A percentile compares a stretch with the other conserved stretches of the same genome.
These are phyloP conservation scores for Heliosperma pusillum DNA, from an alignment of 148 eudicot species.

Conservation along the genomic window DNA sequence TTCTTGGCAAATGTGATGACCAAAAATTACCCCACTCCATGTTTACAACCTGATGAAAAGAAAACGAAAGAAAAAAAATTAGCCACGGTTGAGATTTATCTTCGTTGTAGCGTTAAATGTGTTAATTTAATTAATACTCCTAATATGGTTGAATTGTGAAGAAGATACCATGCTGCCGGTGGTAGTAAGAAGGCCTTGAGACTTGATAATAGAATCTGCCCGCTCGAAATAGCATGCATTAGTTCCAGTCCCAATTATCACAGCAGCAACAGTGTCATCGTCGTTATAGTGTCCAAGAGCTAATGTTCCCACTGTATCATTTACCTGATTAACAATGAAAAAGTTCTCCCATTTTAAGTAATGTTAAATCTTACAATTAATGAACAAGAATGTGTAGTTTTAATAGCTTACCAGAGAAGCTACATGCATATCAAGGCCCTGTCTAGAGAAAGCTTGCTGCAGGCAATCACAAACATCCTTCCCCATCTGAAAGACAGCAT, in stretches of 20 bases:
- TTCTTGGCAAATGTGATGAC: constrained; percentile 49
- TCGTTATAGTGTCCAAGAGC: constrained; percentile 89
- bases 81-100: background rate
- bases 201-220: constrained; percentile 88
- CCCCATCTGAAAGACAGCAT: constrained; percentile 49
- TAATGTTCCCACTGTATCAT: constrained; percentile 51
- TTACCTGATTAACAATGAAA: constrained; percentile 43
- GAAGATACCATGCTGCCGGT: constrained; percentile 84
- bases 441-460: constrained; percentile 57
- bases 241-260: constrained; percentile 87
- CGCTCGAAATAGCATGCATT: constrained; percentile 93
- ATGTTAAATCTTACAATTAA: no score
- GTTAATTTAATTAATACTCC: background rate
- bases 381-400: background rate
- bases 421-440: constrained; percentile 65
- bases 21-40: constrained; percentile 98
- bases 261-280: constrained; percentile 92
- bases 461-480: constrained; percentile 67
- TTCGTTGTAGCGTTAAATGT: no score
- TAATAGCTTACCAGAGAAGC: constrained; percentile 56
- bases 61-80: background rate
- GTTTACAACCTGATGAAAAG: constrained; percentile 63
- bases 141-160: background rate
- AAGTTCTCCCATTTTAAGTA: no score
- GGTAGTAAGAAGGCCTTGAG: constrained; percentile 74